Evolutionary conservation across 495 filamentous ascomycete genomes (phyloP).

Genomic region (Aspergillus ostianus): DNA sequence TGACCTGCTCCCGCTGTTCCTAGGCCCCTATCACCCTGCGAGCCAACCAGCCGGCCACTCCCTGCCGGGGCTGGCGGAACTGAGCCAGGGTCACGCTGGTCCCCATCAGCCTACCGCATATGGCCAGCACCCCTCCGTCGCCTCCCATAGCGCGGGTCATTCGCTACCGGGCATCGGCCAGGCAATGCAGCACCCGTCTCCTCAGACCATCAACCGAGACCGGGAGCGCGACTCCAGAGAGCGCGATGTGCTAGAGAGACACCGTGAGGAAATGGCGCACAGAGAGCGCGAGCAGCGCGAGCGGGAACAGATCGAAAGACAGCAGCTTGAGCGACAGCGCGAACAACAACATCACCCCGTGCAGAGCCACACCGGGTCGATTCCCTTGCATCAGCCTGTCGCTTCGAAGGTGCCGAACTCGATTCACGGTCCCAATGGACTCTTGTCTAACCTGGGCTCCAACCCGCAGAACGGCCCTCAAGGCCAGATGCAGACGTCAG

Average conservation of each 20-base stretch:
- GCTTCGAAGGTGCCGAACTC: conserved; percentile 75
- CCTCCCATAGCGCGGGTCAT: conserved; percentile 46
- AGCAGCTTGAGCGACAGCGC: conserved; percentile 51
- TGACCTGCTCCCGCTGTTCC: conserved; percentile 24
- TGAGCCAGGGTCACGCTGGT: conserved; percentile 50
- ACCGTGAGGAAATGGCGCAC: conserved; percentile 57
- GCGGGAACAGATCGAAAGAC: conserved; percentile 58
- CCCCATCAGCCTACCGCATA: conserved; percentile 50
- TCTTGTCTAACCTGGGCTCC: conserved; percentile 71
- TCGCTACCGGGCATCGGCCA: conserved; percentile 53
- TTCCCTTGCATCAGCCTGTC: conserved; percentile 88
- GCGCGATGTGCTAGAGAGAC: conserved; percentile 48
- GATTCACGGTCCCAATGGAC: conserved; percentile 83
- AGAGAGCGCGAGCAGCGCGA: conserved; percentile 67
- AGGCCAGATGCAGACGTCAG: conserved; percentile 64
- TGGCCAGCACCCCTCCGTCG: conserved; percentile 41
- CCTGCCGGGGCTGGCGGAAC: conserved; percentile 50
- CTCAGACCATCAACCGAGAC: conserved; percentile 50
- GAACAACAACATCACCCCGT: conserved; percentile 63
- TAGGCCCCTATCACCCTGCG: conserved; percentile 44
- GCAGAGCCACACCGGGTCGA: conserved; percentile 78
- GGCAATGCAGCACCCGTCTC: conserved; percentile 51
- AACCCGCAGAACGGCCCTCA: conserved; percentile 49
- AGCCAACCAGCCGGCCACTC: conserved; percentile 49
- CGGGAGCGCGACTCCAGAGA: conserved; percentile 53